Evolutionary conservation across 768 basidiomycete species (phyloP).

Genomic region (Leccinum incarnatum): DNA sequence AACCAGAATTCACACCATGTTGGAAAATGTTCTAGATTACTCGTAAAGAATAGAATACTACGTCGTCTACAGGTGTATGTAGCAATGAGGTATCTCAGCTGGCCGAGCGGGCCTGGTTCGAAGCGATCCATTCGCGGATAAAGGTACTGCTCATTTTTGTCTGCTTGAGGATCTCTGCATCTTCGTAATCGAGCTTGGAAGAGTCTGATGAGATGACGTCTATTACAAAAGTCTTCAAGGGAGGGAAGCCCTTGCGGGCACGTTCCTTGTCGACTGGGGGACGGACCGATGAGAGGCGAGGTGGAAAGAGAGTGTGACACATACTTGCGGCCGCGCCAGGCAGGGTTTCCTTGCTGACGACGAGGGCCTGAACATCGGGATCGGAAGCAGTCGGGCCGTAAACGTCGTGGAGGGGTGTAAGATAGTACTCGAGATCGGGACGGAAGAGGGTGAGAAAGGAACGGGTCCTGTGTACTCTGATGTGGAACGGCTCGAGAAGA

Average conservation of each 20-base stretch:
- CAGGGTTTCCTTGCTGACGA: slow-evolving; percentile 88
- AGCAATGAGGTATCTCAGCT: slow-evolving; percentile 5
- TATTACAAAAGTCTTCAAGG: slow-evolving; percentile 72
- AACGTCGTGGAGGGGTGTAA: slow-evolving; percentile 78
- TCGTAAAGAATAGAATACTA: slow-evolving; percentile 8
- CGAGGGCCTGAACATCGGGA: slow-evolving; percentile 83
- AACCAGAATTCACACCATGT: slow-evolving; percentile 2
- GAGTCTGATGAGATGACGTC: slow-evolving; percentile 81
- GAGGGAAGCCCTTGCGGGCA: slow-evolving; percentile 50
- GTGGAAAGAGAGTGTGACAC: slow-evolving; percentile 11
- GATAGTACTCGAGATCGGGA: slow-evolving; percentile 59
- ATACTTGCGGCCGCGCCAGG: slow-evolving; percentile 72
- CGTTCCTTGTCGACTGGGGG: slow-evolving; percentile 63
- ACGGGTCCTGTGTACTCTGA: slow-evolving; percentile 57
- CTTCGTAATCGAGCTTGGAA: slow-evolving; percentile 57
- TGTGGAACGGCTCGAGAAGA: slow-evolving; percentile 58
- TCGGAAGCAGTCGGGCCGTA: slow-evolving; percentile 91
- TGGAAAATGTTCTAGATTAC: neutral
- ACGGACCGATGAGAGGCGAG: neutral
- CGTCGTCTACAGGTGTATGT: neutral
- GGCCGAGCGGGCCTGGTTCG: slow-evolving; percentile 6
- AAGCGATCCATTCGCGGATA: slow-evolving; percentile 83
- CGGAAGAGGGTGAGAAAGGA: slow-evolving; percentile 70
- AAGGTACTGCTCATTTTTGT: slow-evolving; percentile 94
- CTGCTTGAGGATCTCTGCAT: slow-evolving; percentile 65